Evolutionary conservation across 169 alveolate species (phyloP).

Genomic region (Plasmodium inui): DNA sequence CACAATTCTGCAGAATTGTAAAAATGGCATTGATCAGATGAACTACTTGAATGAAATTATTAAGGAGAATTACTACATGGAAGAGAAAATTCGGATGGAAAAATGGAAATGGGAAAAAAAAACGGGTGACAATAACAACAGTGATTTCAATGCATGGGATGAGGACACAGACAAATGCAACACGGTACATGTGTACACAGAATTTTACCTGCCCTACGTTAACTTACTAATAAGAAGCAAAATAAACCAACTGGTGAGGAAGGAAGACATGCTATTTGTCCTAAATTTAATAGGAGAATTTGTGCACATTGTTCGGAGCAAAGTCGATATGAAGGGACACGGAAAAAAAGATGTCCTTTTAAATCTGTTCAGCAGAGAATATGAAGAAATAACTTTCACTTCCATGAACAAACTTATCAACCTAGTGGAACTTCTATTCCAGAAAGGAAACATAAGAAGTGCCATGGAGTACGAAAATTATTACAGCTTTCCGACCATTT

Average conservation of each 20-base stretch:
- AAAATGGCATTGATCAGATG: slow-evolving; percentile 46
- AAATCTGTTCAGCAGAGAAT: slow-evolving; percentile 43
- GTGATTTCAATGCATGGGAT: background rate
- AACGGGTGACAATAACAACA: background rate
- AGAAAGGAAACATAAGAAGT: slow-evolving; percentile 18
- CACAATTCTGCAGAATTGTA: slow-evolving; percentile 30
- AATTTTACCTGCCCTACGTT: slow-evolving; percentile 46
- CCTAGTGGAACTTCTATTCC: slow-evolving; percentile 41
- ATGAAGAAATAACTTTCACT: slow-evolving; percentile 68
- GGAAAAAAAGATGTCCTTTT: slow-evolving; percentile 45
- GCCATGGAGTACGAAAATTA: slow-evolving; percentile 1
- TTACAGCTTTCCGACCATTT: slow-evolving; percentile 47
- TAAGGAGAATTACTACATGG: background rate
- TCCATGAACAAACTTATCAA: slow-evolving; percentile 57
- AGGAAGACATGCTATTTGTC: slow-evolving; percentile 48
- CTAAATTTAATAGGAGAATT: slow-evolving; percentile 65
- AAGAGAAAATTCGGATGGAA: background rate
- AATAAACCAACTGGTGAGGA: slow-evolving; percentile 33
- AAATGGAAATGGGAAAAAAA: background rate
- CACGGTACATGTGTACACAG: slow-evolving; percentile 27
- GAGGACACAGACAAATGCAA: background rate
- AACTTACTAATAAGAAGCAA: slow-evolving; percentile 42
- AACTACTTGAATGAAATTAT: slow-evolving; percentile 27
- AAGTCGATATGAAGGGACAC: slow-evolving; percentile 1
- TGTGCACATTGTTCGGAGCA: slow-evolving; percentile 26